A percentile compares a stretch with the other conserved stretches of the same genome.
Evolutionary conservation across 495 filamentous ascomycete species (phyloP).

Genomic region (Cryomyces minteri): DNA sequence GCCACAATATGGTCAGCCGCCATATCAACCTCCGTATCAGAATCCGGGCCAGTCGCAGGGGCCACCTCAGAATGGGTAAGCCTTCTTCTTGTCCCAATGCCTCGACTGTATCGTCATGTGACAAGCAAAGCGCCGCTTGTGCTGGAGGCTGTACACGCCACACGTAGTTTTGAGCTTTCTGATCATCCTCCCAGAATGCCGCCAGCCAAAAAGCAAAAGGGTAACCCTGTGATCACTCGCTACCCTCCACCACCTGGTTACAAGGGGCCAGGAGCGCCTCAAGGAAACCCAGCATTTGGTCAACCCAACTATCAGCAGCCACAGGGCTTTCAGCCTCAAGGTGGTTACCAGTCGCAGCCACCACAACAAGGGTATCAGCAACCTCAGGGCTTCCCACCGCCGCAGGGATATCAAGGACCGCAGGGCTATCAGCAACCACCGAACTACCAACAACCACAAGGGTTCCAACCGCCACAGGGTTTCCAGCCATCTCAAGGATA

Average conservation of each 20-base stretch:
- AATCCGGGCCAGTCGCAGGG: slow-evolving; percentile 5
- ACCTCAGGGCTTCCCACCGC: not conserved
- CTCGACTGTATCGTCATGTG: too few species aligned
- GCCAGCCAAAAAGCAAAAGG: slow-evolving; percentile 12
- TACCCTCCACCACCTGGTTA: slow-evolving; percentile 23
- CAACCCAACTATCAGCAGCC: not conserved
- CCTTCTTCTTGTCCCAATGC: not conserved
- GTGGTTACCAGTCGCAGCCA: too few species aligned
- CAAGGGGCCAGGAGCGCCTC: slow-evolving; percentile 6
- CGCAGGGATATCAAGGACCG: slow-evolving; percentile 1
- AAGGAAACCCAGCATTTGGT: not conserved
- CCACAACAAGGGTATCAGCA: not conserved
- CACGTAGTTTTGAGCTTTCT: too few species aligned
- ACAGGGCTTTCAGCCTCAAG: not conserved
- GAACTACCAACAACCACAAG: not conserved
- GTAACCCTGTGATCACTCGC: slow-evolving; percentile 21
- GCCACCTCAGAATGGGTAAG: slow-evolving; percentile 11
- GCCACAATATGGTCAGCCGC: slow-evolving; percentile 1
- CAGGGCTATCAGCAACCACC: slow-evolving; percentile 6
- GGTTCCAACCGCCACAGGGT: slow-evolving; percentile 4
- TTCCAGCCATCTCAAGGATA: slow-evolving; percentile 8
- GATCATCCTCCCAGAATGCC: too few species aligned
- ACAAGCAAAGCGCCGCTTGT: too few species aligned
- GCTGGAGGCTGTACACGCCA: too few species aligned
- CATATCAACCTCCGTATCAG: slow-evolving; percentile 2